Percentiles rank a stretch among this genome's conserved stretches.
phyloP scores from a whole-genome alignment of 2,329 filamentous ascomycete species.

The Epichloe sp. region DNA sequence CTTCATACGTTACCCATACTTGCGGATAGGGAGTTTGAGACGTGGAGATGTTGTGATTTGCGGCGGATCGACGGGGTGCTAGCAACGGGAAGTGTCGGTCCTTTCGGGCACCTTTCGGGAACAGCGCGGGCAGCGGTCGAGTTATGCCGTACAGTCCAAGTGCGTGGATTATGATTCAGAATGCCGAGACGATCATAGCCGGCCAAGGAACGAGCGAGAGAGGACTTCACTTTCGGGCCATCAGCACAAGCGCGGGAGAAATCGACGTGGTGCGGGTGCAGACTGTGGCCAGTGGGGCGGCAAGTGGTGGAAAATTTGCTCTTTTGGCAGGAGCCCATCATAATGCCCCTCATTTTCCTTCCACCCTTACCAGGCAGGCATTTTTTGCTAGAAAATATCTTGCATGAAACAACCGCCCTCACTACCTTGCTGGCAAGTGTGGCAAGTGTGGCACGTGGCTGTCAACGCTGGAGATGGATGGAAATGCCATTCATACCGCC shows the following conservation, averaged over 20 bases:
- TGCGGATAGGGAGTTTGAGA: background rate
- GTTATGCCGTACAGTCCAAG: background rate
- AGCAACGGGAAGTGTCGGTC: no score
- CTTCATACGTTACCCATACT: slow-evolving; percentile 4
- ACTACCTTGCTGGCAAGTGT: background rate
- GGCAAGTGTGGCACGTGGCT: slow-evolving; percentile 1
- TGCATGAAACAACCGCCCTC: no score
- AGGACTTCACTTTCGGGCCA: no score
- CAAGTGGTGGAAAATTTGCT: slow-evolving; percentile 7
- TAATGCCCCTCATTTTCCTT: background rate
- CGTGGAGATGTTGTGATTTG: background rate
- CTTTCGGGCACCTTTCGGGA: background rate
- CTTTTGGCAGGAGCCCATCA: background rate
- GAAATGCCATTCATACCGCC: no score
- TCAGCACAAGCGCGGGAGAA: background rate
- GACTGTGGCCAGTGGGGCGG: no score
- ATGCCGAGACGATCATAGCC: background rate
- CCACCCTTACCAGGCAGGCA: no score
- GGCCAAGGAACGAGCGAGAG: no score
- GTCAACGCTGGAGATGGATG: no score
- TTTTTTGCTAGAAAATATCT: no score
- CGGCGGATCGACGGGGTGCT: no score
- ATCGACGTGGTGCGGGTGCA: background rate
- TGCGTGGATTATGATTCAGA: background rate
- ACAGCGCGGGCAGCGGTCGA: background rate